These are phyloP conservation scores for Phycomyces nitens DNA, from an alignment of 192 early-diverging fungal genomes.

Conservation along the genomic window DNA sequence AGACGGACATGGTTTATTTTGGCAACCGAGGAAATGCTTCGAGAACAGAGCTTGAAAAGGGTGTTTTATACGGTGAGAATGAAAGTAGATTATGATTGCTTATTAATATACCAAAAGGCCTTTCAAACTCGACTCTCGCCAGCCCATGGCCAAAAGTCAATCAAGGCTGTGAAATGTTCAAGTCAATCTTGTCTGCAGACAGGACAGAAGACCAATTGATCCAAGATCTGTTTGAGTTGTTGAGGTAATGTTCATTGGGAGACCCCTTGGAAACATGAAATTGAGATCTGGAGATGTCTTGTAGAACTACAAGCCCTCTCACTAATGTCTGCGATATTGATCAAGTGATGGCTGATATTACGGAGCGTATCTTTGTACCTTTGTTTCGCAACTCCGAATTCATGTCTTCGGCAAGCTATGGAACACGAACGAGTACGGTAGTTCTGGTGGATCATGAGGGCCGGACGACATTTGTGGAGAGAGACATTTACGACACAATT, in stretches of 20 bases:
- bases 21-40: slow-evolving; percentile 37
- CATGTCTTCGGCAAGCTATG: slow-evolving; percentile 10
- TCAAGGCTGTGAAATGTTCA: slow-evolving; percentile 27
- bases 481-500: slow-evolving; percentile 12
- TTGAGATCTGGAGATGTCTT: too few relatives aligned
- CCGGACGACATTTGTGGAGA: slow-evolving; percentile 34
- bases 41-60: slow-evolving; percentile 11
- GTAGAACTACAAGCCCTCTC: slow-evolving; percentile 1
- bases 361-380: slow-evolving; percentile 21
- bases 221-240: slow-evolving; percentile 28
- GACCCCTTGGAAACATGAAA: too few relatives aligned
- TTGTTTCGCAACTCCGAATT: slow-evolving; percentile 2
- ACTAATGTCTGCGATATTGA: not conserved
- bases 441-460: slow-evolving; percentile 38
- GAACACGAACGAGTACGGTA: slow-evolving; percentile 39
- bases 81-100: too few relatives aligned
- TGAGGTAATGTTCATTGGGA: slow-evolving; percentile 39
- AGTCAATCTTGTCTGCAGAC: slow-evolving; percentile 13
- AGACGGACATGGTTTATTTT: slow-evolving; percentile 24
- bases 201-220: slow-evolving; percentile 24
- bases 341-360: slow-evolving; percentile 9
- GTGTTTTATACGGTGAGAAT: slow-evolving; percentile 30
- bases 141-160: slow-evolving; percentile 45
- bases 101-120: slow-evolving; percentile 28
- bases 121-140: slow-evolving; percentile 42